These are phyloP conservation scores for Myriosclerotinia scirpicola DNA, from an alignment of 2,329 filamentous ascomycete genomes.

Conservation along the genomic window DNA sequence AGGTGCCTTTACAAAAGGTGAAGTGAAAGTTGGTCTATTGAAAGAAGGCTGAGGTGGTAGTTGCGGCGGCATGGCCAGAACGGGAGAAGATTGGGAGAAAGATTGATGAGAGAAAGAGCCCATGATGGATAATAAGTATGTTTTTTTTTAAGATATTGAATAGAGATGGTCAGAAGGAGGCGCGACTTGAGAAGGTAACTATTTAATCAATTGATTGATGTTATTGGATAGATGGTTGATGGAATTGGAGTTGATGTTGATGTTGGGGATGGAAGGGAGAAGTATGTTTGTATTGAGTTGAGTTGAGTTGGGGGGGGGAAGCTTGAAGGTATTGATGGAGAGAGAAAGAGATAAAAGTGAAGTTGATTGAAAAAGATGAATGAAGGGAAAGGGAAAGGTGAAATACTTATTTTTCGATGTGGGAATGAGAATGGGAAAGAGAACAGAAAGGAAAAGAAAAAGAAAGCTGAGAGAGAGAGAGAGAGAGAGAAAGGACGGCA, in stretches of 20 bases:
- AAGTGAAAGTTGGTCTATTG: slow-evolving; percentile 32
- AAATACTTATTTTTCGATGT: slow-evolving; percentile 29
- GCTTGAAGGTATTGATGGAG: slow-evolving; percentile 16
- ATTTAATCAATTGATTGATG: slow-evolving; percentile 24
- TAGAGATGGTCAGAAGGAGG: not conserved
- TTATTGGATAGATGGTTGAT: slow-evolving; percentile 14
- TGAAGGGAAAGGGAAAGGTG: slow-evolving; percentile 21
- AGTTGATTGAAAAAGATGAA: slow-evolving; percentile 17
- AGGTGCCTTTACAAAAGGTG: slow-evolving; percentile 33
- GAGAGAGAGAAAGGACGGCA: slow-evolving; percentile 16
- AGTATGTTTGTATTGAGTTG: not conserved
- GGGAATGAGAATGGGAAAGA: slow-evolving; percentile 12
- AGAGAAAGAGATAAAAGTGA: not conserved
- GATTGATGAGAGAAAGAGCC: slow-evolving; percentile 35
- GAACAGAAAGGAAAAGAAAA: slow-evolving; percentile 22
- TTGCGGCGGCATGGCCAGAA: slow-evolving; percentile 37
- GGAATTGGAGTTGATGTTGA: slow-evolving; percentile 7
- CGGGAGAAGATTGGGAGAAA: slow-evolving; percentile 34
- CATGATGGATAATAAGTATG: slow-evolving; percentile 31
- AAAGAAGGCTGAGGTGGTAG: slow-evolving; percentile 36
- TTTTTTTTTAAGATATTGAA: slow-evolving; percentile 18
- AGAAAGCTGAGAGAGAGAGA: slow-evolving; percentile 21
- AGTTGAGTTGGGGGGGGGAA: not conserved
- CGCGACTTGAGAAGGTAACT: slow-evolving; percentile 13
- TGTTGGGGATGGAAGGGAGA: slow-evolving; percentile 1